Conservation (phyloP, 345 rosid species). For the Syzygium jambos region DNA sequence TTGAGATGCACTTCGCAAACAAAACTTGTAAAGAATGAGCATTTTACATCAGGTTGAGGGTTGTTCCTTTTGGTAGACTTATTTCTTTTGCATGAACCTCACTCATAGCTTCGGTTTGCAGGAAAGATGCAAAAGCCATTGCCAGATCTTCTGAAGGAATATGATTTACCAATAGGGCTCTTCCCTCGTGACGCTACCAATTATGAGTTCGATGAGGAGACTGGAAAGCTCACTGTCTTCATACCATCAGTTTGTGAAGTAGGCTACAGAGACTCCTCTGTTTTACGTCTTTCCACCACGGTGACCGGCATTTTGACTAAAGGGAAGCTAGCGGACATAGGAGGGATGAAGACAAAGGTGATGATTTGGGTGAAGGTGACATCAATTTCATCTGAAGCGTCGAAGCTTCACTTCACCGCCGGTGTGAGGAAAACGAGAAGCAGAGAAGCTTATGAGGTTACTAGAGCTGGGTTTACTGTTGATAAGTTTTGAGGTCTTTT, state of each 20-base stretch:
- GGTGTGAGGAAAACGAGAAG: constrained; percentile 79
- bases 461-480: constrained; percentile 53
- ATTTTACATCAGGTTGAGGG: neutral
- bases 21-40: neutral
- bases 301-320: constrained; percentile 73
- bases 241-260: constrained; percentile 80
- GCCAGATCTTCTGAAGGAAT: constrained; percentile 76
- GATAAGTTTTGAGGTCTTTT: constrained; percentile 54
- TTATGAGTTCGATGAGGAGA: constrained; percentile 90
- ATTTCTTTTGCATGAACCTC: neutral
- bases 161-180: constrained; percentile 74
- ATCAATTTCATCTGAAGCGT: constrained; percentile 48
- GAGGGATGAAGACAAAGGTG: constrained; percentile 87
- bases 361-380: constrained; percentile 88
- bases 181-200: constrained; percentile 94
- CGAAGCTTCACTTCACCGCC: constrained; percentile 70
- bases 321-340: constrained; percentile 76
- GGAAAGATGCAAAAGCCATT: constrained; percentile 97
- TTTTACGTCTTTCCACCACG: constrained; percentile 53
- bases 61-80: neutral
- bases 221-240: constrained; percentile 58
- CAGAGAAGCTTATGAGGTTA: constrained; percentile 76
- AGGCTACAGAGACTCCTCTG: constrained; percentile 84
- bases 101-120: constrained; percentile 5
- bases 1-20: neutral